These are phyloP conservation scores for Candida labiduridarum DNA, from an alignment of 1,139 yeast species.

Conservation along the genomic window DNA sequence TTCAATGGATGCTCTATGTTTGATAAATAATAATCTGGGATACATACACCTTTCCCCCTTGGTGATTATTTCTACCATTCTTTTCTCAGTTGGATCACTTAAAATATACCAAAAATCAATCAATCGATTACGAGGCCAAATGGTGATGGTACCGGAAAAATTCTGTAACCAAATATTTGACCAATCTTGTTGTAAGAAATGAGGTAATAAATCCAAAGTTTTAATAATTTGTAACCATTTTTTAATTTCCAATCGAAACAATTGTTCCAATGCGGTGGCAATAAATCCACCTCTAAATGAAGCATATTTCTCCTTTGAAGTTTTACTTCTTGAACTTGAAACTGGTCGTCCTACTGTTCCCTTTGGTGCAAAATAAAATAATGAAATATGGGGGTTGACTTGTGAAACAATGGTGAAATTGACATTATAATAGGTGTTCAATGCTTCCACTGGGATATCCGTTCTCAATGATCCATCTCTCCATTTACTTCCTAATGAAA, in stretches of 20 bases:
- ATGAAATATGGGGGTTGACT: conserved; percentile 79
- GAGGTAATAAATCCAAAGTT: conserved; percentile 68
- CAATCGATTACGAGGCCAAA: conserved; percentile 69
- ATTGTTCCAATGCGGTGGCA: conserved; percentile 71
- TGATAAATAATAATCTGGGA: conserved; percentile 67
- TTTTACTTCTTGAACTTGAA: conserved; percentile 52
- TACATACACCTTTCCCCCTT: conserved; percentile 70
- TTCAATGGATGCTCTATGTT: conserved; percentile 64
- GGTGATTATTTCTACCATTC: conserved; percentile 55
- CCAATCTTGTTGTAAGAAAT: conserved; percentile 77
- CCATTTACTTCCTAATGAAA: conserved; percentile 76
- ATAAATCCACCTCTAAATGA: conserved; percentile 75
- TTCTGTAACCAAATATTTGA: conserved; percentile 74
- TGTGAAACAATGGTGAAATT: conserved; percentile 78
- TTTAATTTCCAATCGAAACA: conserved; percentile 68
- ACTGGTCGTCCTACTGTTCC: conserved; percentile 85
- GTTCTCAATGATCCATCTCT: conserved; percentile 74
- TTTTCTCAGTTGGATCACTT: conserved; percentile 66
- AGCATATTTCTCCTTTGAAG: conserved; percentile 37
- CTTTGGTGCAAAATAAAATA: conserved; percentile 77
- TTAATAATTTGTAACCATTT: conserved; percentile 75
- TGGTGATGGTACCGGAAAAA: conserved; percentile 74
- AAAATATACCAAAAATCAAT: conserved; percentile 66
- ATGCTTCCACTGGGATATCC: conserved; percentile 68
- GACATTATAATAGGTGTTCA: conserved; percentile 77